A percentile compares a stretch with the other conserved stretches of the same genome.
Conservation (phyloP, 805 yeast genomes). For the Monosporozyma siamensis region DNA sequence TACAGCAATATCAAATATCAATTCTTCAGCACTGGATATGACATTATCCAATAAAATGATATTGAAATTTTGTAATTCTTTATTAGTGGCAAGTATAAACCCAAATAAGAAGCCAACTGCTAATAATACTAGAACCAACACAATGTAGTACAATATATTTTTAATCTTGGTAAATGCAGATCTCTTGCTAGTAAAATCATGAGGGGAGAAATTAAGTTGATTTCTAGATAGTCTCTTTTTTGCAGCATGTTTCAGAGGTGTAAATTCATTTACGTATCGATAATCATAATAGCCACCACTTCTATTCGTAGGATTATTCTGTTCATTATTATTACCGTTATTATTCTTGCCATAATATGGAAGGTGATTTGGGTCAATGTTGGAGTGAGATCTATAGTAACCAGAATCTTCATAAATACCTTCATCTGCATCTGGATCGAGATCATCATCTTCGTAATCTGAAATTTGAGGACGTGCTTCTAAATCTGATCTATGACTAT, state of each 20-base stretch:
- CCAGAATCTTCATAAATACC: neutral
- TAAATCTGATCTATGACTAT: constrained; percentile 24
- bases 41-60: constrained; percentile 59
- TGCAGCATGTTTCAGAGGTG: constrained; percentile 14
- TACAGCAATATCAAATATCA: constrained; percentile 67
- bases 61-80: constrained; percentile 62
- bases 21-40: constrained; percentile 72
- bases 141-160: constrained; percentile 29
- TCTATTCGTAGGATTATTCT: neutral
- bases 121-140: constrained; percentile 39
- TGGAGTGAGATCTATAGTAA: constrained; percentile 1
- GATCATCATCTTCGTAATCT: constrained; percentile 24
- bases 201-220: constrained; percentile 37
- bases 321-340: neutral
- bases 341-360: neutral
- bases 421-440: constrained; percentile 8
- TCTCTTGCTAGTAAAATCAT: constrained; percentile 35
- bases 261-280: constrained; percentile 12
- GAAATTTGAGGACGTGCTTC: constrained; percentile 28
- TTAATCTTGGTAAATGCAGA: constrained; percentile 28
- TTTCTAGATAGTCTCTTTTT: constrained; percentile 12
- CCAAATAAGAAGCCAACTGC: constrained; percentile 74
- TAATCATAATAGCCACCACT: constrained; percentile 1
- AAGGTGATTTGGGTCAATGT: neutral
- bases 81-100: constrained; percentile 74